Base-by-base conservation (phyloP, 805 yeast genomes). In the Lachancea cidri region DNA sequence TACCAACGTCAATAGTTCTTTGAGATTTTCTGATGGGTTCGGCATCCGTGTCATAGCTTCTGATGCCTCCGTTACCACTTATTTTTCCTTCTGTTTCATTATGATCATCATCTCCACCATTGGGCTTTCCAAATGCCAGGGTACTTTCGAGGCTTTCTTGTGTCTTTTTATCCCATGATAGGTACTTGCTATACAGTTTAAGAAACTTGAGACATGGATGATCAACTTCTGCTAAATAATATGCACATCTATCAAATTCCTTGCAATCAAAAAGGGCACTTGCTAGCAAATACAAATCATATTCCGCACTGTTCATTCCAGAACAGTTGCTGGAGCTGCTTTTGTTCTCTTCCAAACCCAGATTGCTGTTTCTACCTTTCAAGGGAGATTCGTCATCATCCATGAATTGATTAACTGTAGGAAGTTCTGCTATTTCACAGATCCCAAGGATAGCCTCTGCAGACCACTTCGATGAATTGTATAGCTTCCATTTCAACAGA, bases 191-290 rank as follows among this genome's bases (percentile, higher is more conserved):
- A 57, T 89, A 91, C 8, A 85, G 64, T 35, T 77, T 66, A 27
- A 88, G 60, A 54, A 89, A 93, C 24, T 52, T 54, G n/a, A 60
- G 44, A 16, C 72, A 70, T 0, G 79, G 68, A 38, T 79, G 69
- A 16, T 52, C 57, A 38, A 81, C 76, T 13, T 70, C 69, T 41
- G 69, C 70, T 43, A 93, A 65, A 11, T 71, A 71, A 50, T 70
- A 67, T 4, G 83, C 77, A 42, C 89, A 84, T 19, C 98, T 65
- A 43, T 82, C 91, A 57, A 81, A 91, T 62, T 93, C 98, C 52
- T 83, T 81, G 54, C 86, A 79, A 53, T 79, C 83, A 67, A 91
- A 86, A 55, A 84, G 81, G 0, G 84, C 60, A 40, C 78, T 76
- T 1, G 91, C 96, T 19, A 86, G 66, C 13, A 76, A 48, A 19